Conservation (phyloP, 768 basidiomycete genomes). For the Cystofilobasidium ferigula region DNA sequence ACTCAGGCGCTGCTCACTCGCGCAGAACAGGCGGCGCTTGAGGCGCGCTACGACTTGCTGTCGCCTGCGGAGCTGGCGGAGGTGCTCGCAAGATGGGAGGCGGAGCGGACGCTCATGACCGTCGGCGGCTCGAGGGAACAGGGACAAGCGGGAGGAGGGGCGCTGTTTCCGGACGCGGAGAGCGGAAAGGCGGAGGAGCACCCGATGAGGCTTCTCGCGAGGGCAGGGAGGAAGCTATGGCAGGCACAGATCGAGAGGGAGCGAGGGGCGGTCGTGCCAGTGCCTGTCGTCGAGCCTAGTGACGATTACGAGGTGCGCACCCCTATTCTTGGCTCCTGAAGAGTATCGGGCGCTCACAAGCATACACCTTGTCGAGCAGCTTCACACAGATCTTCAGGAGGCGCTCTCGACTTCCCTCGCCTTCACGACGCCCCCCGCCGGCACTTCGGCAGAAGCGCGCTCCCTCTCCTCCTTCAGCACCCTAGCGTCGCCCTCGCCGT, state of each 20-base stretch:
- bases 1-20: not conserved
- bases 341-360: not conserved
- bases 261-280: not conserved
- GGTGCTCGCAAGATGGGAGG: constrained; percentile 9
- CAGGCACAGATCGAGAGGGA: not conserved
- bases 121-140: not conserved
- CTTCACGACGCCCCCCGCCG: not conserved
- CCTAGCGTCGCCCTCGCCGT: not conserved
- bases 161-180: constrained; percentile 14
- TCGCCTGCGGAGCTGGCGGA: constrained; percentile 5
- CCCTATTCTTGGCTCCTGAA: not conserved
- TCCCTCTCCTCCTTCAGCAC: not conserved
- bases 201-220: constrained; percentile 19
- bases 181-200: constrained; percentile 1
- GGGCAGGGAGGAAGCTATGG: constrained; percentile 9
- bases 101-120: not conserved
- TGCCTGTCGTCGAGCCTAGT: not conserved
- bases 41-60: constrained; percentile 18
- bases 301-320: not conserved
- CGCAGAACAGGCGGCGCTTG: constrained; percentile 12
- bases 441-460: not conserved
- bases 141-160: not conserved
- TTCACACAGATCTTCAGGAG: not conserved
- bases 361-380: too few relatives aligned
- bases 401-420: constrained; percentile 19